phyloP scores from a whole-genome alignment of 192 early-diverging fungal genomes.

The Umbelopsis ramanniana region DNA sequence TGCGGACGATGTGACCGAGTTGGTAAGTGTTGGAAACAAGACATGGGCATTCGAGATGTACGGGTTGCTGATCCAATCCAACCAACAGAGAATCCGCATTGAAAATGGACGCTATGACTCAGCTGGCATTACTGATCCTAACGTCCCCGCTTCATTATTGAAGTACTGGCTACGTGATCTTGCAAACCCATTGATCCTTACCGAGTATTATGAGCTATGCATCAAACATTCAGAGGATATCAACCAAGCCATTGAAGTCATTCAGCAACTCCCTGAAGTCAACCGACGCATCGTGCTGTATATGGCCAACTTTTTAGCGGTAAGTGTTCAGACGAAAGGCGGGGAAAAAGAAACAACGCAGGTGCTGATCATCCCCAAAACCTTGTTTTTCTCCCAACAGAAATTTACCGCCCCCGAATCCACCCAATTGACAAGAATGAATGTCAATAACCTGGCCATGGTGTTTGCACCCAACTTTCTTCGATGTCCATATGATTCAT shows the following conservation, averaged over 20 bases:
- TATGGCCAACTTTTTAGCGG: slow-evolving; percentile 82
- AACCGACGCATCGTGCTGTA: slow-evolving; percentile 76
- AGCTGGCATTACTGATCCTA: slow-evolving; percentile 79
- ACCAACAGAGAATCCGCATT: slow-evolving; percentile 69
- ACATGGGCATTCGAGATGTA: not conserved
- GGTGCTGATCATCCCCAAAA: no score
- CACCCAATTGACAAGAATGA: slow-evolving; percentile 89
- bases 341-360: no score
- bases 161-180: slow-evolving; percentile 96
- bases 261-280: slow-evolving; percentile 57
- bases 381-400: slow-evolving; percentile 39
- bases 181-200: slow-evolving; percentile 86
- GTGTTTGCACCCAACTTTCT: slow-evolving; percentile 97
- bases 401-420: slow-evolving; percentile 74
- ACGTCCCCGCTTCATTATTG: slow-evolving; percentile 89
- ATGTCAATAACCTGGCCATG: slow-evolving; percentile 87
- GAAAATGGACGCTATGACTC: slow-evolving; percentile 81
- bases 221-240: slow-evolving; percentile 65
- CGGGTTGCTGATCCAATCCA: not conserved
- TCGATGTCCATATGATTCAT: slow-evolving; percentile 78
- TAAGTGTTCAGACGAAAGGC: no score
- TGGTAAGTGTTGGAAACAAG: slow-evolving; percentile 42
- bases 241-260: slow-evolving; percentile 53
- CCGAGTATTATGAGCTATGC: slow-evolving; percentile 78
- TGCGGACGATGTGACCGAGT: slow-evolving; percentile 80